phyloP scores from a whole-genome alignment of 768 basidiomycete genomes.

The Gyrodon lividus region DNA sequence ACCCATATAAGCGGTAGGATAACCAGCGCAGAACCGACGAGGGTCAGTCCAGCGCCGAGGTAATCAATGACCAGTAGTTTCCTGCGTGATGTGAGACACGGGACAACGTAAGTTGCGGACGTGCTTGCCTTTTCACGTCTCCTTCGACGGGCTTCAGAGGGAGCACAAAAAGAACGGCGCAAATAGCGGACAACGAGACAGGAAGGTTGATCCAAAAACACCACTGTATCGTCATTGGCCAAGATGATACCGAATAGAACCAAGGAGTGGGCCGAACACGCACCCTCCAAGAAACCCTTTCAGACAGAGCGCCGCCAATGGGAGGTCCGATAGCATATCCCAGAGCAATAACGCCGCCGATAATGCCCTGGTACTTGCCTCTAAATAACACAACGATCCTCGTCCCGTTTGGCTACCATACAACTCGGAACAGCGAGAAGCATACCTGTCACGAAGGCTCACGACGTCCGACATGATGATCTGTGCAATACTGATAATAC shows the following conservation, averaged over 20 bases:
- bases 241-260: neutral
- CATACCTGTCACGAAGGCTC: conserved; percentile 60
- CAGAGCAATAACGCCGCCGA: conserved; percentile 53
- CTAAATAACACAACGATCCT: conserved; percentile 26
- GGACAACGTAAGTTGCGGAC: neutral
- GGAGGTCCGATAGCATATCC: conserved; percentile 69
- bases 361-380: conserved; percentile 78
- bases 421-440: neutral
- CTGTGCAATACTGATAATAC: conserved; percentile 65
- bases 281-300: conserved; percentile 64
- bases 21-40: conserved; percentile 59
- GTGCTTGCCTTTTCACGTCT: conserved; percentile 46
- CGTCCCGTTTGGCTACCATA: neutral
- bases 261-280: conserved; percentile 18
- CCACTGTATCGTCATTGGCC: conserved; percentile 43
- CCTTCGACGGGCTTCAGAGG: conserved; percentile 72
- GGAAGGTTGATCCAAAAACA: conserved; percentile 76
- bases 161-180: conserved; percentile 59
- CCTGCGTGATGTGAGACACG: conserved; percentile 27
- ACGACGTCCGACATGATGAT: conserved; percentile 78
- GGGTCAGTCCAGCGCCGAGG: conserved; percentile 54
- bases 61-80: conserved; percentile 71
- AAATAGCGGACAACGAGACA: conserved; percentile 49
- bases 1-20: conserved; percentile 76
- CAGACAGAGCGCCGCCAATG: conserved; percentile 61